phyloP scores from a whole-genome alignment of 2,329 filamentous ascomycete species.

The Tolypocladium pustulatum region DNA sequence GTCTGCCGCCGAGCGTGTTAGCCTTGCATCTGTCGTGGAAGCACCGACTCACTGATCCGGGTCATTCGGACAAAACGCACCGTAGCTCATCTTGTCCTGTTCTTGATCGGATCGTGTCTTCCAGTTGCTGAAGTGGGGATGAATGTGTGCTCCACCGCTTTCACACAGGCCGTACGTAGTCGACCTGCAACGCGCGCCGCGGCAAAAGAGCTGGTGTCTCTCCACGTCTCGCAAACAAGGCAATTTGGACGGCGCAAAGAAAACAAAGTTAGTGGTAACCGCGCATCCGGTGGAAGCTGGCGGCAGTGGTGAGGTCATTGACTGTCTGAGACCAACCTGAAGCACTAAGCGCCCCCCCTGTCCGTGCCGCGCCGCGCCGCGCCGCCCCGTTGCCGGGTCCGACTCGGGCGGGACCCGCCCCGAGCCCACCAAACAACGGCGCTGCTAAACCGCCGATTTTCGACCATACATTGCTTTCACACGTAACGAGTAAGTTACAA shows the following conservation, averaged over 20 bases:
- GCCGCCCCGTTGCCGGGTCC: neutral
- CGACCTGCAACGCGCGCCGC: neutral
- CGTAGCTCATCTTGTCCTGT: slow-evolving; percentile 6
- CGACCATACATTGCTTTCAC: neutral
- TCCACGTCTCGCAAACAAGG: neutral
- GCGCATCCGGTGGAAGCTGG: neutral
- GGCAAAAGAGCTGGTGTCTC: neutral
- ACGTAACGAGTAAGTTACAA: neutral
- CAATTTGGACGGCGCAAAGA: neutral
- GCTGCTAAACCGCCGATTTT: neutral
- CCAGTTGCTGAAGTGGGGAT: neutral
- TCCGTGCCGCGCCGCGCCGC: neutral
- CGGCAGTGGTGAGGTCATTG: neutral
- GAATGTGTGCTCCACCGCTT: neutral
- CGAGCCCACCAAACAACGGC: neutral
- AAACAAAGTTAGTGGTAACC: neutral
- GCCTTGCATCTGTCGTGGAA: neutral
- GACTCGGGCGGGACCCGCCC: neutral
- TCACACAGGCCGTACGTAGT: neutral
- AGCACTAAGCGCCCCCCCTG: neutral
- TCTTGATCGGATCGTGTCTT: neutral
- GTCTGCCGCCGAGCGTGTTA: slow-evolving; percentile 22
- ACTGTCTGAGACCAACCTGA: neutral
- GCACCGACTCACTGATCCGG: no score
- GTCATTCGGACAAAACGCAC: neutral